A percentile compares a stretch with the other conserved stretches of the same genome.
phyloP scores from a whole-genome alignment of 176 grass and related monocot genomes.

The Zizania latifolia region DNA sequence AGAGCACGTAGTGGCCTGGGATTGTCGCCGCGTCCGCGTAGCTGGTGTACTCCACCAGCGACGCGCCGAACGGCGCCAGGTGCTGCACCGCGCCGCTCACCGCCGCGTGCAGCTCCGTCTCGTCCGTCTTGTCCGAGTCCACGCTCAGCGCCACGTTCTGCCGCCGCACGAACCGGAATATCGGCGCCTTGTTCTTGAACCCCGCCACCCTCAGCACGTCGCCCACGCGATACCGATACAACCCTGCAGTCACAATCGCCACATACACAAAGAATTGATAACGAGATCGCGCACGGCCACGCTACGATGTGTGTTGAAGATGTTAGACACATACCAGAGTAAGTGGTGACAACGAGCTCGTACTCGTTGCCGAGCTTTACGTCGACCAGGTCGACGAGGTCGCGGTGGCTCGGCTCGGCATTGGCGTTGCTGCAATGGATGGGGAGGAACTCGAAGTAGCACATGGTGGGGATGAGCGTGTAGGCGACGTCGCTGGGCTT shows the following conservation, averaged over 20 bases:
- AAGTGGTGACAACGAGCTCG: slow-evolving; percentile 93
- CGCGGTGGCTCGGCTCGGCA: slow-evolving; percentile 46
- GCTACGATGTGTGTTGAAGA: not conserved
- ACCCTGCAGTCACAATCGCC: slow-evolving; percentile 42
- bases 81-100: slow-evolving; percentile 64
- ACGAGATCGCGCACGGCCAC: too few relatives aligned
- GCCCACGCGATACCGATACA: slow-evolving; percentile 93
- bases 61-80: slow-evolving; percentile 68
- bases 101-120: slow-evolving; percentile 86
- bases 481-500: slow-evolving; percentile 80
- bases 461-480: slow-evolving; percentile 97
- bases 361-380: slow-evolving; percentile 85
- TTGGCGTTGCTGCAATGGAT: slow-evolving; percentile 24
- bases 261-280: not conserved
- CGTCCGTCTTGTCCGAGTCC: slow-evolving; percentile 96
- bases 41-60: slow-evolving; percentile 87
- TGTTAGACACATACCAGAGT: slow-evolving; percentile 40
- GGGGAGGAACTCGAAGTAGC: slow-evolving; percentile 91
- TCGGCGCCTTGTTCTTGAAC: slow-evolving; percentile 91
- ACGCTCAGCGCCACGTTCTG: slow-evolving; percentile 94
- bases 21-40: slow-evolving; percentile 68
- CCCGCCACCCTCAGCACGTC: slow-evolving; percentile 80
- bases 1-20: slow-evolving; percentile 94
- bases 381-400: slow-evolving; percentile 77
- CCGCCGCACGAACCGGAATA: slow-evolving; percentile 79